A percentile compares a stretch with the other conserved stretches of the same genome.
Conservation (phyloP, 495 filamentous ascomycete genomes). For the Lasiosphaeria hispida region DNA sequence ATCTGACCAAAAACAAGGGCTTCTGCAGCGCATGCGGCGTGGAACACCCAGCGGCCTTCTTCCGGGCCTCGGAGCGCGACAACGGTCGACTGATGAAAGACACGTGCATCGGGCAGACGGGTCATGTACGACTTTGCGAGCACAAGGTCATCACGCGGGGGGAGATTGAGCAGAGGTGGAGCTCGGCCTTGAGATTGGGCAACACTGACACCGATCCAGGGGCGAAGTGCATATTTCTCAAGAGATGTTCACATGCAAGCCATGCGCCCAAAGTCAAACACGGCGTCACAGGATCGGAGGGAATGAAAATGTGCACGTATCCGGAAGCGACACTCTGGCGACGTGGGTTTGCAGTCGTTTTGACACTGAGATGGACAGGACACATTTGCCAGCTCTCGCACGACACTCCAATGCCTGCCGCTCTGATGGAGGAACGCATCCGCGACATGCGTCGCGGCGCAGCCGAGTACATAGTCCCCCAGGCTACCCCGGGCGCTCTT, state of each 20-base stretch:
- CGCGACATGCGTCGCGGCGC: conserved; percentile 1
- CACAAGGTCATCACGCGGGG: conserved; percentile 1
- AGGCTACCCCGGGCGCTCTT: neutral
- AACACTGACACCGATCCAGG: neutral
- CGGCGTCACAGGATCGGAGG: neutral
- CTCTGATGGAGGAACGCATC: neutral
- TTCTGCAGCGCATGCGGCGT: conserved; percentile 2
- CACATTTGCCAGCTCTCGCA: neutral
- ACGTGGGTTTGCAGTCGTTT: neutral
- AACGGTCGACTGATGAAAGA: neutral
- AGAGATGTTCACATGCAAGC: neutral
- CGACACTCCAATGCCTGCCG: neutral
- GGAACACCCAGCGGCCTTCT: conserved; percentile 6
- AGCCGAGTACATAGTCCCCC: conserved; percentile 7
- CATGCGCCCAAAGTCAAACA: neutral
- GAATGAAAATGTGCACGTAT: neutral
- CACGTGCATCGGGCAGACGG: conserved; percentile 3
- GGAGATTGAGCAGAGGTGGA: neutral
- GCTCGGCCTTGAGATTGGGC: neutral
- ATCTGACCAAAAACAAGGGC: neutral
- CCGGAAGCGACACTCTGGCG: neutral
- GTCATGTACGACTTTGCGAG: conserved; percentile 3
- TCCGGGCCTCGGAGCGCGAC: neutral
- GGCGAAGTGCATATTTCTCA: neutral
- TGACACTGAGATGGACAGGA: neutral